Evolutionary conservation across 2,329 filamentous ascomycete species (phyloP).

Genomic region (Trichoderma breve): DNA sequence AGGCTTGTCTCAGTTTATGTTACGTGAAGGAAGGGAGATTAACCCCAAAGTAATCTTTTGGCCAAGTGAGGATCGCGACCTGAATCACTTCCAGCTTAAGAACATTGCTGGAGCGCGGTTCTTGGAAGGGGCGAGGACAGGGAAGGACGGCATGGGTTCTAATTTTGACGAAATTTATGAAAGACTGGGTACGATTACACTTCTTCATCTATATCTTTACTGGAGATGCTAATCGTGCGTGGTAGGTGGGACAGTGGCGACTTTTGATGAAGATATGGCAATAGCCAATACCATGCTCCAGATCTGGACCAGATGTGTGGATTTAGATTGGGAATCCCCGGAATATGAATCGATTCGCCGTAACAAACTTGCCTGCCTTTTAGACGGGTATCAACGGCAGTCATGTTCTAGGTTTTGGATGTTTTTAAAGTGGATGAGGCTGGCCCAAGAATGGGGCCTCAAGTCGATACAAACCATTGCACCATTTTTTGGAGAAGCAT

Average conservation of each 20-base stretch:
- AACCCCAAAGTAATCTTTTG: rapidly evolving
- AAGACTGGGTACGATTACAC: neutral
- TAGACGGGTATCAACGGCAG: neutral
- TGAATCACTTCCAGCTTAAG: neutral
- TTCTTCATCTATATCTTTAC: neutral
- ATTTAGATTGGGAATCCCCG: neutral
- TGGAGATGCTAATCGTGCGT: neutral
- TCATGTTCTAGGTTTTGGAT: neutral
- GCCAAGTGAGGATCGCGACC: neutral
- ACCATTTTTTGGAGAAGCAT: neutral
- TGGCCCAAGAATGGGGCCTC: neutral
- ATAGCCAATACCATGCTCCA: neutral
- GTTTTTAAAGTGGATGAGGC: neutral
- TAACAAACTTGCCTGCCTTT: neutral
- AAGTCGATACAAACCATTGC: neutral
- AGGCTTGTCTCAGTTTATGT: neutral
- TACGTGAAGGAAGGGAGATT: neutral
- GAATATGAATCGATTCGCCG: neutral
- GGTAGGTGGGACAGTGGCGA: neutral
- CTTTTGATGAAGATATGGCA: neutral
- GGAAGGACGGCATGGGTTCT: no score
- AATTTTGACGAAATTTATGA: neutral
- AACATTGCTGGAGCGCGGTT: neutral
- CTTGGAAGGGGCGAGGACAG: neutral
- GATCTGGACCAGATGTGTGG: neutral